Percentiles rank a stretch among this genome's conserved stretches.
Evolutionary conservation across 495 filamentous ascomycete species (phyloP).

Genomic region (Stereocaulon alpinum): DNA sequence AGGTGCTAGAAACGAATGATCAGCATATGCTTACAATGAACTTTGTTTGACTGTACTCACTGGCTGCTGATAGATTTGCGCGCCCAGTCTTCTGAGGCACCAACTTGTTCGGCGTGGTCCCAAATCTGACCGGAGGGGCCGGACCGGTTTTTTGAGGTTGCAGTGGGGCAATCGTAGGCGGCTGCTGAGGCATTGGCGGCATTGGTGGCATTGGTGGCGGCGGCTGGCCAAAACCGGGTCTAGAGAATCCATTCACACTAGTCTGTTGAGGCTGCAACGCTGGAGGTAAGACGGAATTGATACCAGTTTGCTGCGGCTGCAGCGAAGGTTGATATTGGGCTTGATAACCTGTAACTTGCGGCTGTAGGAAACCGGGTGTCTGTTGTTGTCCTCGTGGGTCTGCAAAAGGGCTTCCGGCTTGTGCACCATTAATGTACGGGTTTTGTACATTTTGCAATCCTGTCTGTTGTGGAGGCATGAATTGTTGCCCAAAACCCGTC

Average conservation of each 20-base stretch:
- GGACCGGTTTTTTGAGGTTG: constrained; percentile 87
- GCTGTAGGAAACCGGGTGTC: constrained; percentile 42
- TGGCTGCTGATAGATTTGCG: constrained; percentile 87
- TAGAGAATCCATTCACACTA: constrained; percentile 45
- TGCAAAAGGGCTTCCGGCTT: constrained; percentile 41
- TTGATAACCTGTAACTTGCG: constrained; percentile 59
- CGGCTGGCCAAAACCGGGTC: constrained; percentile 20
- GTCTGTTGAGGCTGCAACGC: constrained; percentile 46
- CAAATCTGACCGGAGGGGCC: constrained; percentile 82
- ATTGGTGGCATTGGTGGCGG: constrained; percentile 22
- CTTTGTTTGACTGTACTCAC: constrained; percentile 52
- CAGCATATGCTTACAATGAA: constrained; percentile 8
- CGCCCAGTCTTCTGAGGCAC: constrained; percentile 83
- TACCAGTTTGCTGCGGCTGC: constrained; percentile 36
- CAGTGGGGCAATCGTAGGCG: constrained; percentile 45
- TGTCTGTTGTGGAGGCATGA: constrained; percentile 31
- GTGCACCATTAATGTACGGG: constrained; percentile 33
- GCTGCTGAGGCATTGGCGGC: constrained; percentile 38
- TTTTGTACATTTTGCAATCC: constrained; percentile 43
- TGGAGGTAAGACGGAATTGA: constrained; percentile 49
- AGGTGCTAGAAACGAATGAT: constrained; percentile 47
- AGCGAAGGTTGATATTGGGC: constrained; percentile 44
- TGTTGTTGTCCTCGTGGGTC: constrained; percentile 44
- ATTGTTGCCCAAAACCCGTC: constrained; percentile 39
- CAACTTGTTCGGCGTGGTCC: constrained; percentile 66